These are phyloP conservation scores for Ogataea trehaloabstinens DNA, from an alignment of 805 yeast genomes.

Conservation along the genomic window DNA sequence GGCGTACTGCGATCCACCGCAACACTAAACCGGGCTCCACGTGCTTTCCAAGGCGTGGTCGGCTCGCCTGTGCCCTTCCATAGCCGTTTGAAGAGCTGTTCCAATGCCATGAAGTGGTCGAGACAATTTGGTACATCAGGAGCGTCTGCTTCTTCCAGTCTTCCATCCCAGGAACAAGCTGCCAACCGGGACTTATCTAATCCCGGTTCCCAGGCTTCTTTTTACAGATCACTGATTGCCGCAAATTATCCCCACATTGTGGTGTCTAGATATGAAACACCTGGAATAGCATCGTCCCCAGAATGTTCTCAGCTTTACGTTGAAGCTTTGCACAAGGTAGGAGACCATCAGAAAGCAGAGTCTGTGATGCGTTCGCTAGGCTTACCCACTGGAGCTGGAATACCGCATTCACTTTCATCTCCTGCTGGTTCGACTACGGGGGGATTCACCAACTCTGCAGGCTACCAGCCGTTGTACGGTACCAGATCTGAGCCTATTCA, in stretches of 20 bases:
- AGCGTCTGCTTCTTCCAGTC: slow-evolving; percentile 26
- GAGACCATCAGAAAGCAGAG: slow-evolving; percentile 76
- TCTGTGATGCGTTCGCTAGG: slow-evolving; percentile 51
- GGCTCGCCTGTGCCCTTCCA: not conserved
- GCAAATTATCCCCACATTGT: slow-evolving; percentile 95
- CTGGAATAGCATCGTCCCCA: slow-evolving; percentile 81
- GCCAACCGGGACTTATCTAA: slow-evolving; percentile 77
- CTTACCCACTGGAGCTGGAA: slow-evolving; percentile 21
- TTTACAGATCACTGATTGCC: slow-evolving; percentile 69
- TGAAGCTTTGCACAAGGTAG: slow-evolving; percentile 76
- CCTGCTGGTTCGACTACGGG: slow-evolving; percentile 6
- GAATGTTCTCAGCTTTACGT: slow-evolving; percentile 78
- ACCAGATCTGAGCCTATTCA: slow-evolving; percentile 82
- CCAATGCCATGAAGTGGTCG: no score
- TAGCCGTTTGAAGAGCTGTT: not conserved
- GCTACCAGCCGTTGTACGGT: slow-evolving; percentile 39
- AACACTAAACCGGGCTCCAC: not conserved
- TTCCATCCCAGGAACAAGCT: slow-evolving; percentile 72
- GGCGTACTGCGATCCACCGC: no score
- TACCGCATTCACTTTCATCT: slow-evolving; percentile 27
- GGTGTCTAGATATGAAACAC: slow-evolving; percentile 89
- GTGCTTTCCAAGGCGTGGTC: not conserved
- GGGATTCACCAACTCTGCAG: slow-evolving; percentile 17
- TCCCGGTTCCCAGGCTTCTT: slow-evolving; percentile 75
- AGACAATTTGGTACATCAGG: no score